Percentiles rank a stretch among this genome's conserved stretches.
Conservation (phyloP, 2,329 filamentous ascomycete species). For the Verticillium tricorpus region DNA sequence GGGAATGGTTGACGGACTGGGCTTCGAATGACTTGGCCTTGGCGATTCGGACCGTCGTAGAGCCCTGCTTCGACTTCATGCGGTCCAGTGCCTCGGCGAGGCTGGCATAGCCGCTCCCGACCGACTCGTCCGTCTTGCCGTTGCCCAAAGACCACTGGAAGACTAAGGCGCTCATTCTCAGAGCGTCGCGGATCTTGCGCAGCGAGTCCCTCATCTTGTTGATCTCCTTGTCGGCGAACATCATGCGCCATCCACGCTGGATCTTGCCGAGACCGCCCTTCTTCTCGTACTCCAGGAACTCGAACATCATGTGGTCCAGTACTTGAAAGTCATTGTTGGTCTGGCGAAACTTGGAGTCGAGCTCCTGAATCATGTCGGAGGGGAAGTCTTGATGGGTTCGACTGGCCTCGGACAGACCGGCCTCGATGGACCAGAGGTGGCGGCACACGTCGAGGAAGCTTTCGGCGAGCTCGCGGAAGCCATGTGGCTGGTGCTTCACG, state of each 20-base stretch:
- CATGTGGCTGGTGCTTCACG: constrained; percentile 47
- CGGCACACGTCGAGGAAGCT: constrained; percentile 65
- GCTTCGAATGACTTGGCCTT: constrained; percentile 23
- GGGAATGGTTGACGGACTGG: constrained; percentile 1
- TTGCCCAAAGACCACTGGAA: constrained; percentile 62
- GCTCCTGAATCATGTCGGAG: constrained; percentile 55
- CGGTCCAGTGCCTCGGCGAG: constrained; percentile 60
- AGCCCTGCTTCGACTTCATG: constrained; percentile 26
- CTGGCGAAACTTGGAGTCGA: constrained; percentile 59
- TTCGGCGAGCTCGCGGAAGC: constrained; percentile 55
- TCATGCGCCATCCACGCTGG: constrained; percentile 57
- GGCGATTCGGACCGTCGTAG: constrained; percentile 17
- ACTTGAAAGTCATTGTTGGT: constrained; percentile 58
- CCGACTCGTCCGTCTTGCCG: constrained; percentile 52
- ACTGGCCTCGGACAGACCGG: constrained; percentile 53
- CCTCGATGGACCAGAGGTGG: constrained; percentile 64
- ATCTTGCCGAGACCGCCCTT: constrained; percentile 57
- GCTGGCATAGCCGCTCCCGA: constrained; percentile 64
- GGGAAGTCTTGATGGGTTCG: constrained; percentile 50
- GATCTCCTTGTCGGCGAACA: constrained; percentile 59
- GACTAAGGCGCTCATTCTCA: constrained; percentile 60
- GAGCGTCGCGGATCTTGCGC: constrained; percentile 52
- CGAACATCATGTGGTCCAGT: constrained; percentile 58
- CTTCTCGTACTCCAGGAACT: constrained; percentile 58
- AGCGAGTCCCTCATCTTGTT: constrained; percentile 55